These are phyloP conservation scores for Halenospora varia DNA, from an alignment of 495 filamentous ascomycete genomes.

Conservation along the genomic window DNA sequence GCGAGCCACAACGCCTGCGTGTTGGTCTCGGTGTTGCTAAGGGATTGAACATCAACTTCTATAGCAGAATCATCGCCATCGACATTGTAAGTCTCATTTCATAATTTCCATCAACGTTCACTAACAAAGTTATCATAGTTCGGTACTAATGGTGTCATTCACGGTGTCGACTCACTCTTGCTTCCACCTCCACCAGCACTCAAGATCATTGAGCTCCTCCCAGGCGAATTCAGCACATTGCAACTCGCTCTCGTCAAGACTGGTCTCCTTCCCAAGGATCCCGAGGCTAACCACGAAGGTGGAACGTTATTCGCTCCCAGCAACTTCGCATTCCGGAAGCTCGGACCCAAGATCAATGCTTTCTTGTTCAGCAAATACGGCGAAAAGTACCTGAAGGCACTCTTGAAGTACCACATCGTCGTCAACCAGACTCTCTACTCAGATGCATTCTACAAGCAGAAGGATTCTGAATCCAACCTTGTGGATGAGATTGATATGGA, in stretches of 20 bases:
- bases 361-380: constrained; percentile 76
- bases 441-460: constrained; percentile 62
- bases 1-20: constrained; percentile 60
- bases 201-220: constrained; percentile 61
- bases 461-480: constrained; percentile 8
- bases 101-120: neutral
- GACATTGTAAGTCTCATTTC: constrained; percentile 53
- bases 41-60: constrained; percentile 70
- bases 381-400: constrained; percentile 61
- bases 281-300: constrained; percentile 38
- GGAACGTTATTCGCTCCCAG: constrained; percentile 72
- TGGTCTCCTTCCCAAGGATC: constrained; percentile 48
- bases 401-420: constrained; percentile 77
- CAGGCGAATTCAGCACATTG: constrained; percentile 72
- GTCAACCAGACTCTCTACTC: constrained; percentile 74
- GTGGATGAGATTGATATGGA: constrained; percentile 9
- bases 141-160: constrained; percentile 73
- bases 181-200: constrained; percentile 63
- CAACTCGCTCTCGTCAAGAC: constrained; percentile 67
- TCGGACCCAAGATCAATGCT: constrained; percentile 64
- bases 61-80: constrained; percentile 55
- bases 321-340: constrained; percentile 68
- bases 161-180: constrained; percentile 67
- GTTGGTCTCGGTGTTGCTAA: constrained; percentile 46
- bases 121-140: constrained; percentile 29